A percentile compares a stretch with the other conserved stretches of the same genome.
phyloP scores from a whole-genome alignment of 768 basidiomycete species.

The Cantharellus anzutake region DNA sequence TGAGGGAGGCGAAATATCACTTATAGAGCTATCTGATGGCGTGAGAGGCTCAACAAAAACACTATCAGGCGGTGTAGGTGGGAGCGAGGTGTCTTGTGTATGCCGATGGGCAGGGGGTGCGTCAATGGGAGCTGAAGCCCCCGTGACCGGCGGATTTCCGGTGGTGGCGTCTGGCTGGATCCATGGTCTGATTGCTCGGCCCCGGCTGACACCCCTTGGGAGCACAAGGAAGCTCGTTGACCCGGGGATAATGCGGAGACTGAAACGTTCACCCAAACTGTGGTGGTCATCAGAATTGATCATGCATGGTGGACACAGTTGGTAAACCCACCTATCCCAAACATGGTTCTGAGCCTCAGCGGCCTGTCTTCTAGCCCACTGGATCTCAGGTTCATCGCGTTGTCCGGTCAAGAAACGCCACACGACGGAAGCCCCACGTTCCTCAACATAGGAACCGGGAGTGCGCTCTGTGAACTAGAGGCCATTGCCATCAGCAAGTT shows the following conservation, averaged over 20 bases:
- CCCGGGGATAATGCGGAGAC: conserved; percentile 67
- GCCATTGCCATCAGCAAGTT: background rate
- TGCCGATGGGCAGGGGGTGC: background rate
- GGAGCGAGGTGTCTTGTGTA: background rate
- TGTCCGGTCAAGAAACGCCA: conserved; percentile 66
- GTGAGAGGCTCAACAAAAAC: background rate
- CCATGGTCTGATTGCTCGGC: conserved; percentile 45
- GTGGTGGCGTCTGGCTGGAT: no score
- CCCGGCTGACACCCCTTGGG: conserved; percentile 66
- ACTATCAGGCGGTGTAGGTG: background rate
- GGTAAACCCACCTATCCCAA: conserved; percentile 40
- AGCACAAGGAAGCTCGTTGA: conserved; percentile 64
- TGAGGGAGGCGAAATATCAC: conserved; percentile 16
- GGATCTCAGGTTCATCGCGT: conserved; percentile 30
- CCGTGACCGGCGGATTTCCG: background rate
- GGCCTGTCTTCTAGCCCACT: conserved; percentile 74
- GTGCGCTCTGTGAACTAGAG: conserved; percentile 76
- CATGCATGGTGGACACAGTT: background rate
- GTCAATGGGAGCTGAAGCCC: background rate
- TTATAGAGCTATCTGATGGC: background rate
- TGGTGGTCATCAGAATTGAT: background rate
- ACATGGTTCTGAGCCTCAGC: conserved; percentile 87
- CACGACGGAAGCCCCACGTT: conserved; percentile 61
- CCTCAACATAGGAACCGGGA: conserved; percentile 68
- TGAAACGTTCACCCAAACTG: conserved; percentile 55